Base-by-base conservation (phyloP, 2,329 filamentous ascomycete genomes). In the Scolecobasidium constrictum region DNA sequence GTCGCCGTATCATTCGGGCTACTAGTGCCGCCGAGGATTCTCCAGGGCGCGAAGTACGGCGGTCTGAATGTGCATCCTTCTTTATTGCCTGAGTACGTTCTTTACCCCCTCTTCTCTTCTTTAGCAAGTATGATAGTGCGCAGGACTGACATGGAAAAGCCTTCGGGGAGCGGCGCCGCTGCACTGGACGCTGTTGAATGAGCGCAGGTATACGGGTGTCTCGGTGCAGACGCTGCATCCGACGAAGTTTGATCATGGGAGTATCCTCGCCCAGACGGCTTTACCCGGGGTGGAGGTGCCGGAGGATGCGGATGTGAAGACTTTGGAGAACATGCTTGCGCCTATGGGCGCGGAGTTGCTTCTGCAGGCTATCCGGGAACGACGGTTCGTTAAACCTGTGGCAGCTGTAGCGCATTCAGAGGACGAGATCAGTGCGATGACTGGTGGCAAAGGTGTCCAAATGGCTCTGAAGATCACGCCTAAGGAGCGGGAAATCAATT, bases 41-140 rank as follows among this genome's bases (percentile, higher is more conserved):
- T 98, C 17, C 66, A 66, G 17, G 65, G 65, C 1, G 76, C 83
- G 18, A 76, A 74, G 52, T 94, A 93, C 62, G 88, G 88, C 35
- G 92, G 92, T 0, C 65, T 98, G 3, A 98, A 98, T 60, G 73
- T 98, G 2, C 92, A 98, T 56, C 92, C 92, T 1, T 96, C 90
- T 1, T 64, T 95, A 20, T 73, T 98, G 12, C 90, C 88, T 3
- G 82, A 92, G 79, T 85, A 68, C 51, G 68, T 56, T 5, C 4
- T n/a, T n/a, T n/a, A n/a, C n/a, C n/a, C n/a, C n/a, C n/a, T n/a
- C n/a, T n/a, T n/a, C 20, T 35, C 31, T 12, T 3, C 28, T 21
- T 21, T 4, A 19, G 41, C 15, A 5, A 28, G 18, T 5, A 36
- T 11, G 35, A 22, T 33, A 13, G 16, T 19, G 34, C 17, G 16